Evolutionary conservation across 2,329 filamentous ascomycete species (phyloP).

Genomic region (Microdochium bolleyi): DNA sequence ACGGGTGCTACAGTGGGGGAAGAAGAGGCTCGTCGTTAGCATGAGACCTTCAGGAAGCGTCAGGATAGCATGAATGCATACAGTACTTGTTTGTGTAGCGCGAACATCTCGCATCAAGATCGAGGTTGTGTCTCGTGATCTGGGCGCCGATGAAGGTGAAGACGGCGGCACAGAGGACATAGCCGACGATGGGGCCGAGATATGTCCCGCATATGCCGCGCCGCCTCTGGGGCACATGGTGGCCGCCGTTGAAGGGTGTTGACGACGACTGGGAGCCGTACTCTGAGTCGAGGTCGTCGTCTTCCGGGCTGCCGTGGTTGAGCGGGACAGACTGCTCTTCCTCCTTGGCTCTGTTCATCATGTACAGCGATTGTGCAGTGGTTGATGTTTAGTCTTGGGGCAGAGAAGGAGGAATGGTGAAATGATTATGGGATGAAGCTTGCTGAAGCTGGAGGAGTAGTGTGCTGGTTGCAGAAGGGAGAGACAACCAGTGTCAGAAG

Average conservation of each 20-base stretch:
- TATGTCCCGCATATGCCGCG: not conserved
- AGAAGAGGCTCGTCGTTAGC: not conserved
- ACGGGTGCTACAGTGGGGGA: constrained; percentile 12
- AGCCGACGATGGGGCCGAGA: not conserved
- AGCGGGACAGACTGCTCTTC: not conserved
- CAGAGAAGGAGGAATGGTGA: not conserved
- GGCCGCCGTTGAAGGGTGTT: not conserved
- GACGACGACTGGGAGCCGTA: not conserved
- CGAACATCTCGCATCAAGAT: constrained; percentile 2
- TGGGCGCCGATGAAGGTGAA: constrained; percentile 2
- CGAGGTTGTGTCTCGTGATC: not conserved
- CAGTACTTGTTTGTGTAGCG: constrained; percentile 2
- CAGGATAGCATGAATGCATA: not conserved
- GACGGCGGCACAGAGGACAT: not conserved
- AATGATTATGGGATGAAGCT: no score
- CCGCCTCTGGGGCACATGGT: not conserved
- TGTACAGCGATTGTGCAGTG: not conserved
- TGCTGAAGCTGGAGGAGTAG: no score
- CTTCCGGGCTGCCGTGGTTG: not conserved
- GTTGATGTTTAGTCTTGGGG: not conserved
- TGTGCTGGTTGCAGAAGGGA: no score
- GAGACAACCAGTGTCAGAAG: no score
- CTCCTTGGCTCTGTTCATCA: not conserved
- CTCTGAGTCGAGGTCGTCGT: not conserved
- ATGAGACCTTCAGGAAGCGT: not conserved